Percentiles rank a stretch among this genome's conserved stretches.
phyloP scores from a whole-genome alignment of 768 basidiomycete genomes.

The Tricholoma furcatifolium region DNA sequence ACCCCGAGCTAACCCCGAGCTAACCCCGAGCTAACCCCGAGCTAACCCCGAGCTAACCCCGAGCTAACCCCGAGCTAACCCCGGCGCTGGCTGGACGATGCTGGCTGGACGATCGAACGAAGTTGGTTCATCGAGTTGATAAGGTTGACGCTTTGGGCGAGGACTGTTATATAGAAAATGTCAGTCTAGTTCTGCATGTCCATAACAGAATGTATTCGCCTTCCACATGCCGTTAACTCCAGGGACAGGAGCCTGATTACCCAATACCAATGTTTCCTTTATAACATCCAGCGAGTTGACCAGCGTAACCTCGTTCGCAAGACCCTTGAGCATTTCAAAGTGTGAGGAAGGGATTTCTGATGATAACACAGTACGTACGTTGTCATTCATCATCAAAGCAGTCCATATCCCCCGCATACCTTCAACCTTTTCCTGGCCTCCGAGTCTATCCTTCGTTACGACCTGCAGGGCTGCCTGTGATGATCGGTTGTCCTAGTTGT shows the following conservation, averaged over 20 bases:
- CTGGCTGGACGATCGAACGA: conserved; percentile 77
- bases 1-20: too few relatives aligned
- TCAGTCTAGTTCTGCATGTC: too few relatives aligned
- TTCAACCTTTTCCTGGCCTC: conserved; percentile 87
- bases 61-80: too few relatives aligned
- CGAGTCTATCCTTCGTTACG: conserved; percentile 87
- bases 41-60: too few relatives aligned
- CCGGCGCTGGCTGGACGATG: too few relatives aligned
- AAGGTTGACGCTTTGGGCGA: conserved; percentile 82
- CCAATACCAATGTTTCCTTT: conserved; percentile 90
- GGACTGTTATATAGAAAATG: conserved; percentile 27
- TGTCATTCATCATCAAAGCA: conserved; percentile 86
- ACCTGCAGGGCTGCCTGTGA: conserved; percentile 90
- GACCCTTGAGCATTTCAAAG: conserved; percentile 71
- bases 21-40: too few relatives aligned
- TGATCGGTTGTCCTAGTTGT: too few relatives aligned
- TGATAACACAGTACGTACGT: conserved; percentile 42
- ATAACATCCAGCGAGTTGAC: conserved; percentile 92
- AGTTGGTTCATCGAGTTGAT: conserved; percentile 93
- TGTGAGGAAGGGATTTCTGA: not conserved
- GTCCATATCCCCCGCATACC: conserved; percentile 95
- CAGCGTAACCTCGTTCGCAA: conserved; percentile 84
- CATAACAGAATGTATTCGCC: conserved; percentile 26
- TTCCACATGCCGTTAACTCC: conserved; percentile 96
- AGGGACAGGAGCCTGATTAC: conserved; percentile 88